Percentiles rank a stretch among this genome's conserved stretches.
Evolutionary conservation across 768 basidiomycete species (phyloP).

Genomic region (Peribolospora baueri): DNA sequence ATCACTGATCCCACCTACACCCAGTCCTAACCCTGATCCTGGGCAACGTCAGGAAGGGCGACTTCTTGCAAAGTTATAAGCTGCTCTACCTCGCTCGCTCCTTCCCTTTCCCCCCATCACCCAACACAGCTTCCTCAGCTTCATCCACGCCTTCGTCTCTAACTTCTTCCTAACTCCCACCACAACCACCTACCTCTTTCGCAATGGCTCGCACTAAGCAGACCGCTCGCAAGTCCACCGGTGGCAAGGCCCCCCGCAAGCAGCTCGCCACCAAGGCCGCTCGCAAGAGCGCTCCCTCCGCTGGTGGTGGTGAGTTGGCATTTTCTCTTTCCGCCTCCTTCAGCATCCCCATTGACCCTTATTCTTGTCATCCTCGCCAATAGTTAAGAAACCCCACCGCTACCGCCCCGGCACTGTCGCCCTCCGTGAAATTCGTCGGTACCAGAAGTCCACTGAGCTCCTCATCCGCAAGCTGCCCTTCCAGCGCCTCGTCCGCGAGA

Average conservation of each 20-base stretch:
- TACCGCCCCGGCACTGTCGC: conserved; percentile 28
- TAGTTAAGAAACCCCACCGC: conserved; percentile 23
- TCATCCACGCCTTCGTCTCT: not conserved
- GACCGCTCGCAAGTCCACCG: conserved; percentile 69
- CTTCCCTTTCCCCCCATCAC: not conserved
- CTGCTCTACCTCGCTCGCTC: not conserved
- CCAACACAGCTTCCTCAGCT: not conserved
- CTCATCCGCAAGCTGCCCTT: conserved; percentile 23
- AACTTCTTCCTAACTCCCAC: not conserved
- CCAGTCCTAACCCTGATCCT: no score
- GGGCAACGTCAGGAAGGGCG: no score
- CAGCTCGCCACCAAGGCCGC: conserved; percentile 29
- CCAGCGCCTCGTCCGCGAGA: conserved; percentile 54
- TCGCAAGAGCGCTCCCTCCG: conserved; percentile 21
- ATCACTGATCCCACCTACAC: no score
- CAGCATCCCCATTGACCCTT: no score
- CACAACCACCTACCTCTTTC: not conserved
- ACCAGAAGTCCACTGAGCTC: conserved; percentile 21
- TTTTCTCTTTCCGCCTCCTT: no score
- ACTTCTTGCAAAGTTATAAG: not conserved
- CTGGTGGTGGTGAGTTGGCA: conserved; percentile 14
- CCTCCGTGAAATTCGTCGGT: conserved; percentile 27
- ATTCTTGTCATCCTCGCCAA: no score
- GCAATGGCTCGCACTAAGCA: conserved; percentile 31
- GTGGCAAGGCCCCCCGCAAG: conserved; percentile 31